Conservation (phyloP, 176 grass and related monocot genomes). For the Ampelocalamus luodianensis region DNA sequence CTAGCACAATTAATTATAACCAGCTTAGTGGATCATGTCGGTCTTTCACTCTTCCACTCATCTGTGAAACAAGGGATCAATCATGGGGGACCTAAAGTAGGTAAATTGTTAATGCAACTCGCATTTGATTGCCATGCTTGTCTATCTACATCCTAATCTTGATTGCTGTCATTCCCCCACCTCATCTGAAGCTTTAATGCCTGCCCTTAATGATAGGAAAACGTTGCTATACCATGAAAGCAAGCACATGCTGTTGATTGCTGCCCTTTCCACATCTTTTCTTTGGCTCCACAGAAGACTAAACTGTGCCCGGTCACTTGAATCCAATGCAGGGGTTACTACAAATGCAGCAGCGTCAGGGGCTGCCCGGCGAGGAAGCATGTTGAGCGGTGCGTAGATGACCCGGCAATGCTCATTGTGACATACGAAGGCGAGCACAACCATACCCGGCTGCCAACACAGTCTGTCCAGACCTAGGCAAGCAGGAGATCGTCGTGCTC, state of each 20-base stretch:
- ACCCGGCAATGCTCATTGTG: constrained; percentile 78
- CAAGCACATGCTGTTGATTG: constrained; percentile 51
- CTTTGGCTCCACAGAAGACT: constrained; percentile 3
- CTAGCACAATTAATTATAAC: constrained; percentile 48
- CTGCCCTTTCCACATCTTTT: constrained; percentile 4
- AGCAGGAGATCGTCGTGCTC: background rate
- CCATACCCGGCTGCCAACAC: constrained; percentile 54
- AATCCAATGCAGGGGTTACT: constrained; percentile 79
- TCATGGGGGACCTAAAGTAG: constrained; percentile 42
- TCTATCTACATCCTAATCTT: constrained; percentile 47
- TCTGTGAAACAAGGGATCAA: constrained; percentile 37
- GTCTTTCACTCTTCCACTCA: background rate
- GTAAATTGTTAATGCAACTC: constrained; percentile 38
- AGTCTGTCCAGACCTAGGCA: constrained; percentile 52
- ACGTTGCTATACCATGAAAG: constrained; percentile 59
- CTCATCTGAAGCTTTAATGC: constrained; percentile 47
- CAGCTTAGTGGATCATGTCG: constrained; percentile 28
- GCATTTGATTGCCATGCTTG: constrained; percentile 41
- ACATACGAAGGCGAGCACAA: constrained; percentile 89
- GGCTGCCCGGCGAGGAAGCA: constrained; percentile 90
- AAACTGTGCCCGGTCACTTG: background rate
- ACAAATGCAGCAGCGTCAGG: constrained; percentile 88
- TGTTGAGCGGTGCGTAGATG: constrained; percentile 77
- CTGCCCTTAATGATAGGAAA: constrained; percentile 49
- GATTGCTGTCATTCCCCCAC: constrained; percentile 45